These are phyloP conservation scores for Penicillium steckii DNA, from an alignment of 495 filamentous ascomycete species.

Conservation along the genomic window DNA sequence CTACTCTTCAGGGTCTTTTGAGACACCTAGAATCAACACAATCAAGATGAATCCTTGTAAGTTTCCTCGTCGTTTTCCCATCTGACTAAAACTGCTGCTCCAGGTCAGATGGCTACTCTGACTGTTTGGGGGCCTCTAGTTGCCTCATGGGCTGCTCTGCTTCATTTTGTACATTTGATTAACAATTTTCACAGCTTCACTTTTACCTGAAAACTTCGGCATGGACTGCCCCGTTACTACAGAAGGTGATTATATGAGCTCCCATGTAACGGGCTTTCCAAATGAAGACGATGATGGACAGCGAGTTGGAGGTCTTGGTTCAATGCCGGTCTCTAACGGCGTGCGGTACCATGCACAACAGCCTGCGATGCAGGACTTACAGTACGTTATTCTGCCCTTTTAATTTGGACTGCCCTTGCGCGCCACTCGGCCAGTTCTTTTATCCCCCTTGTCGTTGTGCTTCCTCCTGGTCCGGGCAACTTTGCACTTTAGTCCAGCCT, in stretches of 20 bases:
- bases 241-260: conserved; percentile 41
- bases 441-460: conserved; percentile 37
- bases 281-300: conserved; percentile 44
- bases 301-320: conserved; percentile 43
- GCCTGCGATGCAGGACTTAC: conserved; percentile 44
- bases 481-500: conserved; percentile 28
- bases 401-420: conserved; percentile 36
- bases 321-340: conserved; percentile 47
- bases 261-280: conserved; percentile 36
- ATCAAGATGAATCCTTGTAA: conserved; percentile 31
- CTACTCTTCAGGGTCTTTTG: conserved; percentile 24
- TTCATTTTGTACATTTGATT: conserved; percentile 11
- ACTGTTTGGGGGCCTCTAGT: background rate
- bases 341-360: conserved; percentile 46
- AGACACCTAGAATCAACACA: conserved; percentile 20
- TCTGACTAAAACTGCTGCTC: background rate
- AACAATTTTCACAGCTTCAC: conserved; percentile 26
- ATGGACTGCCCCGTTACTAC: conserved; percentile 40
- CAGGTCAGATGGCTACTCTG: conserved; percentile 4
- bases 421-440: conserved; percentile 32
- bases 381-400: conserved; percentile 47
- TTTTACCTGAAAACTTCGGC: conserved; percentile 38
- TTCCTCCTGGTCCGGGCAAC: conserved; percentile 38
- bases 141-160: conserved; percentile 4
- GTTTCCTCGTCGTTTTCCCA: conserved; percentile 9